Base-by-base conservation (phyloP, 345 rosid genomes). In the Eucalyptus guilfoylei region DNA sequence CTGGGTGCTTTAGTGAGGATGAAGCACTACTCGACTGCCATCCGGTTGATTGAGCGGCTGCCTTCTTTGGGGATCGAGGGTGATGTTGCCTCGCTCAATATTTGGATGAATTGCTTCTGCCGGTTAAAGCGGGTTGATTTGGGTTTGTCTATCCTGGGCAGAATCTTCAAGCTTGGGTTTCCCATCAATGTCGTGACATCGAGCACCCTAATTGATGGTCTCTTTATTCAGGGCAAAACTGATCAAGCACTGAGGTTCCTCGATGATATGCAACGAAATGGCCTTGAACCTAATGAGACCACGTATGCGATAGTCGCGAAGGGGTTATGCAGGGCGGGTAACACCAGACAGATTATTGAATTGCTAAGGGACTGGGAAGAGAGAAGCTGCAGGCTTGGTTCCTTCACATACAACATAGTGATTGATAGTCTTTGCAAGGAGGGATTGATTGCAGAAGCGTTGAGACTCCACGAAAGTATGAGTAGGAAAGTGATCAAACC, bases 121-220 rank as follows among this genome's bases (percentile, higher is more conserved):
- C 52, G 23, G 15, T 69, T 72, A 50, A 44, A 44, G 19, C 55
- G 49, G n/a, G 54, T 69, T 23, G 86, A 67, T 4, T 19, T 49
- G 48, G 90, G 88, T 0, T 89, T 89, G n/a, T 62, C 40, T 49
- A 52, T 86, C 4, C 28, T 89, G 14, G 86, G 50, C 4, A 72
- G 48, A 6, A 89, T 89, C n/a, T 12, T 86, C 11, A 85, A 86
- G 81, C 62, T 89, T 44, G 86, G 86, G 19, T 88, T 88, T 50
- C 26, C 8, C 32, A 40, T 85, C 23, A 7, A 24, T 72, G 55
- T 88, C 14, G 49, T 72, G 37, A 13, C 28, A 4, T 60, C 1
- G 50, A 87, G 2, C 19, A 47, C 83, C 54, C 80, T 87, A 2
- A 64, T 87, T 19, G 52, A 45, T 3, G 88, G 88, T 28, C 52